Evolutionary conservation across 805 yeast genomes (phyloP), one percentile per base, ranked within the genome.

Genomic region (Candida silvatica): DNA sequence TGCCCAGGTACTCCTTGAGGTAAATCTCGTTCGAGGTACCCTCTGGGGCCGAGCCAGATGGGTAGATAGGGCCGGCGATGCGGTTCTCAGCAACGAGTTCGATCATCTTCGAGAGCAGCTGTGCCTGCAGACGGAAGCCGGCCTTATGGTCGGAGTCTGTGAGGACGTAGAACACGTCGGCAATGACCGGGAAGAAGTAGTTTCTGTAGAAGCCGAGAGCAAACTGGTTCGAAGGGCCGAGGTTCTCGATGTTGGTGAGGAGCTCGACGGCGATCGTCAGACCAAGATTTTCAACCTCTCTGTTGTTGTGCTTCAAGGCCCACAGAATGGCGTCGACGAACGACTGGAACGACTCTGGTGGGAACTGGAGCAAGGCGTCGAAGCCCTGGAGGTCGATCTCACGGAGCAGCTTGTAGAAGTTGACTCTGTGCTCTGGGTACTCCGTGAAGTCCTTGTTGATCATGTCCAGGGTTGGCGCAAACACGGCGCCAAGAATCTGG

Each of bases 61-160:
- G 65, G 54, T 86, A 90, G 38, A 92, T 67, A 20, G 97, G 94
- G 32, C 74, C 79, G 11, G 72, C 62, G 37, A 92, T 83, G 42
- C 74, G 77, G 40, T 77, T 71, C 42, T 76, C 80, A 54, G 84
- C 84, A 11, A 90, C 92, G 41, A 90, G 65, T 40, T 83, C 83
- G 43, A 92, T 75, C 61, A 92, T 69, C 55, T 78, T 82, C 39
- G 94, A 80, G 48, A 92, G 69, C 43, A 94, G 67, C 51, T 82
- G 81, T 6, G 94, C 71, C 63, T 92, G 99, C 46, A 78, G 71
- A 42, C 80, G 74, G 66, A 92, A 92, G 2, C 97, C 97, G 19
- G 97, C 85, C 63, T 92, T 90, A 61, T 92, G 99, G 59, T 92
- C 99, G 6, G 96, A 80, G 58, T 92, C 97, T 3, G 98, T 92